Percentiles rank a stretch among this genome's conserved stretches.
phyloP scores from a whole-genome alignment of 306 rosid species.

The Casuarina glauca region DNA sequence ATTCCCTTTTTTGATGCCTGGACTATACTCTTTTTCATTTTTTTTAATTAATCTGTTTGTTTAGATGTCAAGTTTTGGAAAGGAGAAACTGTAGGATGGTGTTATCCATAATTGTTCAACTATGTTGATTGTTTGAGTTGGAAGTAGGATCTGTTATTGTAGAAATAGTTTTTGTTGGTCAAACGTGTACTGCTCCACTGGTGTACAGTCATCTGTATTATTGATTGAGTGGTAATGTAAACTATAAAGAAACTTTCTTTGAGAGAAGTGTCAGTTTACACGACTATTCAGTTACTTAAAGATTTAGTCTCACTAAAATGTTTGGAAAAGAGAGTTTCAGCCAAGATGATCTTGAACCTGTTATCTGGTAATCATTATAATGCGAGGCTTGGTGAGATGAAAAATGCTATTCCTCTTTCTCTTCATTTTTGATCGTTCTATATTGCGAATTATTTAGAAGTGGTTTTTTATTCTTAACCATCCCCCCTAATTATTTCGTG shows the following conservation, averaged over 20 bases:
- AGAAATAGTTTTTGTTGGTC: not conserved
- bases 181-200: not conserved
- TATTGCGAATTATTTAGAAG: not conserved
- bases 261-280: not conserved
- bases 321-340: not conserved
- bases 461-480: not conserved
- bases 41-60: not conserved
- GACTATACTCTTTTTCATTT: not conserved
- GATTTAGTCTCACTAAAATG: not conserved
- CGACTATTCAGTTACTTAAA: not conserved
- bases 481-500: slow-evolving; percentile 13
- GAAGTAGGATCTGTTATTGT: not conserved
- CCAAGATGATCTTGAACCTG: not conserved
- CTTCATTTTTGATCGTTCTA: not conserved
- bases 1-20: not conserved
- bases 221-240: not conserved
- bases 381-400: not conserved
- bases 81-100: not conserved
- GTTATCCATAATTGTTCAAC: not conserved
- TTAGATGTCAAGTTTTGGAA: not conserved
- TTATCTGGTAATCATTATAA: not conserved
- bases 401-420: not conserved
- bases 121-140: not conserved
- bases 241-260: not conserved
- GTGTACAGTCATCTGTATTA: not conserved